These are phyloP conservation scores for Botrytis deweyae DNA, from an alignment of 2,329 filamentous ascomycete species.

Conservation along the genomic window DNA sequence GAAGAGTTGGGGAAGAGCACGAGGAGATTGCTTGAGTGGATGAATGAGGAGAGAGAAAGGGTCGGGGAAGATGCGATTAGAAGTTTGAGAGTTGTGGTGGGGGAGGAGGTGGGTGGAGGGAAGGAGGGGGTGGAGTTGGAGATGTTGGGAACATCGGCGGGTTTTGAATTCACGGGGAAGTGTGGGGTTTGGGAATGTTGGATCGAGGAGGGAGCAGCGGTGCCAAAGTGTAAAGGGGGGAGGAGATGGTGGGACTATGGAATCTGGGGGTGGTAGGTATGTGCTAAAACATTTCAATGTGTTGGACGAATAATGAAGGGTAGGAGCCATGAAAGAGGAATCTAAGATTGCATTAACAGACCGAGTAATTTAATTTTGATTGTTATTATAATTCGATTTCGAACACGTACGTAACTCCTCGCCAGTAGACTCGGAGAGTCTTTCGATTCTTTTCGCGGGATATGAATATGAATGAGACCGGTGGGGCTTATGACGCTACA, in stretches of 20 bases:
- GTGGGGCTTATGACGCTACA: neutral
- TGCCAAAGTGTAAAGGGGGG: neutral
- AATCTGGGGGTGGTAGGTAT: neutral
- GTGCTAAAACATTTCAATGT: neutral
- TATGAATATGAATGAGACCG: neutral
- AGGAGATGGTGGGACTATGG: neutral
- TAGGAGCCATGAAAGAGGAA: neutral
- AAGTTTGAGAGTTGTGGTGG: neutral
- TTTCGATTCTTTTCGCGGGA: accelerated
- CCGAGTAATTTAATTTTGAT: neutral
- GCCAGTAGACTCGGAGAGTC: neutral
- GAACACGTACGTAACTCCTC: neutral
- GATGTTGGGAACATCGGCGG: neutral
- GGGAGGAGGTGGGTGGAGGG: neutral
- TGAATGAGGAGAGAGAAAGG: neutral
- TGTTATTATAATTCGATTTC: neutral
- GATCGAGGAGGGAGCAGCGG: neutral
- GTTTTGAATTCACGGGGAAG: neutral
- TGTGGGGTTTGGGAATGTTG: neutral
- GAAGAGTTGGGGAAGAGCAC: neutral
- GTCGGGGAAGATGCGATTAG: neutral
- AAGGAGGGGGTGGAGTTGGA: neutral
- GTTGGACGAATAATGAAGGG: neutral
- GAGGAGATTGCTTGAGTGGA: neutral
- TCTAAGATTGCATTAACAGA: neutral